These are phyloP conservation scores for Penicillium mononematosum DNA, from an alignment of 495 filamentous ascomycete genomes.

Conservation along the genomic window DNA sequence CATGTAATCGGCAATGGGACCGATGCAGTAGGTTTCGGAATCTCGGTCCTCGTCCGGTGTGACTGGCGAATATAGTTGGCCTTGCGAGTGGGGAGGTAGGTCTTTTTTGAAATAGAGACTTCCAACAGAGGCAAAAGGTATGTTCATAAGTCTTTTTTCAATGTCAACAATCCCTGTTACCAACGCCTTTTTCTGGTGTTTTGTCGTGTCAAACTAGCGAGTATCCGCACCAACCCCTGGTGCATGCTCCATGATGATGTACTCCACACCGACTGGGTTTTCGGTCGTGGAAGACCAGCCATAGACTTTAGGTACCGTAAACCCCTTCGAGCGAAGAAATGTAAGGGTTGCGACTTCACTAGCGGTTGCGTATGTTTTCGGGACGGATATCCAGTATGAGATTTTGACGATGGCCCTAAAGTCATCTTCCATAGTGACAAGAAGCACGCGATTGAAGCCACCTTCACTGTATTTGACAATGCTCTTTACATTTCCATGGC, in stretches of 20 bases:
- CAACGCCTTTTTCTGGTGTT: not conserved
- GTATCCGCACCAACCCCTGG: too few relatives aligned
- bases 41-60: not conserved
- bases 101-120: too few relatives aligned
- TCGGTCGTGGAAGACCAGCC: conserved; percentile 6
- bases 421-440: conserved; percentile 29
- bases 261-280: not conserved
- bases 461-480: conserved; percentile 28
- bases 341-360: conserved; percentile 39
- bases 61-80: too few relatives aligned
- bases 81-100: too few relatives aligned
- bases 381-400: conserved; percentile 23
- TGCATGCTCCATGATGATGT: not conserved
- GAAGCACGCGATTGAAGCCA: conserved; percentile 29
- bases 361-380: conserved; percentile 28
- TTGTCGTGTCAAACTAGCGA: not conserved
- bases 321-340: conserved; percentile 28
- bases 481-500: conserved; percentile 6
- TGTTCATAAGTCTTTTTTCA: too few relatives aligned
- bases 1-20: too few relatives aligned
- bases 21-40: too few relatives aligned
- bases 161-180: too few relatives aligned
- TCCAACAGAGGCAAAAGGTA: too few relatives aligned
- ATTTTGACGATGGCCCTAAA: conserved; percentile 27
- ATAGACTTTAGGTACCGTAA: conserved; percentile 25